Evolutionary conservation across 2,329 filamentous ascomycete species (phyloP).

Genomic region (Aspergillus pseudonomiae): DNA sequence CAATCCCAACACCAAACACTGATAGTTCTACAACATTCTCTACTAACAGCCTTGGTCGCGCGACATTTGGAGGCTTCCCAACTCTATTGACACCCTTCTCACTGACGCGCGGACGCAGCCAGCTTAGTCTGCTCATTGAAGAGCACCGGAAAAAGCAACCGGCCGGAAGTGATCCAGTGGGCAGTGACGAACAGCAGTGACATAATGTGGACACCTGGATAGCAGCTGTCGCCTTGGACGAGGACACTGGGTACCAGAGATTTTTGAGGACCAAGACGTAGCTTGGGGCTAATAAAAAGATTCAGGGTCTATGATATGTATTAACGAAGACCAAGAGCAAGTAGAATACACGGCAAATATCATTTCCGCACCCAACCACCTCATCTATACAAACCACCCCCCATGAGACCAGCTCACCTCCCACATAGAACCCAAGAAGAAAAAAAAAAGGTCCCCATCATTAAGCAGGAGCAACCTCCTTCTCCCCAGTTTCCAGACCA

Average conservation of each 20-base stretch:
- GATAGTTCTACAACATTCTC: conserved; percentile 1
- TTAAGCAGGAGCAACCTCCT: conserved; percentile 19
- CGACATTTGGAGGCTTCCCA: conserved; percentile 1
- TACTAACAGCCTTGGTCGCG: neutral
- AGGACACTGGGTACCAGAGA: neutral
- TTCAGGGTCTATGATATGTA: conserved; percentile 3
- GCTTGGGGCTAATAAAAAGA: neutral
- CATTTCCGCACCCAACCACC: neutral
- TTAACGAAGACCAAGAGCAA: neutral
- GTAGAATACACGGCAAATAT: neutral
- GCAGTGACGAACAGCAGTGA: neutral
- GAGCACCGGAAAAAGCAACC: conserved; percentile 12
- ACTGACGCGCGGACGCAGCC: conserved; percentile 17
- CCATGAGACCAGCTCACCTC: neutral
- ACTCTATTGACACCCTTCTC: conserved; percentile 18
- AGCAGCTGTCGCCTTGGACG: neutral
- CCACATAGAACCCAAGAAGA: neutral
- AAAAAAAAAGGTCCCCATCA: neutral
- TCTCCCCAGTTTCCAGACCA: conserved; percentile 27
- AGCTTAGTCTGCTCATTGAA: conserved; percentile 25
- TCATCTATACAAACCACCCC: neutral
- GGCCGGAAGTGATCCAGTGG: neutral
- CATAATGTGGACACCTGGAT: neutral
- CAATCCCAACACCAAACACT: conserved; percentile 5
- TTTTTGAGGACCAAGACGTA: neutral